phyloP scores from a whole-genome alignment of 2,329 filamentous ascomycete genomes.

The Cladosporium sp. region DNA sequence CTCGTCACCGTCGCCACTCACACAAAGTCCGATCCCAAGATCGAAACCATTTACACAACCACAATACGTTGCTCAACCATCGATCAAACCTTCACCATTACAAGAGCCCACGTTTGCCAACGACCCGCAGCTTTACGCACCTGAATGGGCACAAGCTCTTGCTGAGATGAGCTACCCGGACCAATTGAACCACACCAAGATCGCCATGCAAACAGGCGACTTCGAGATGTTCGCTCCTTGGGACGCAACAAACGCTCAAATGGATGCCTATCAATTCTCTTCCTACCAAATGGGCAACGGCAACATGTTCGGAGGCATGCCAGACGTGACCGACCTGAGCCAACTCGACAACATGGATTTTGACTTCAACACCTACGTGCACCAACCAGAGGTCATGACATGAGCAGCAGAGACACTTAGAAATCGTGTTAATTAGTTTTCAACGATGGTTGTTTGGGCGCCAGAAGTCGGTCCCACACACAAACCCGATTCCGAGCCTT shows the following conservation, averaged over 20 bases:
- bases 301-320: not conserved
- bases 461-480: not conserved
- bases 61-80: not conserved
- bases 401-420: constrained; percentile 4
- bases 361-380: constrained; percentile 29
- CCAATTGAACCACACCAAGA: constrained; percentile 19
- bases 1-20: constrained; percentile 23
- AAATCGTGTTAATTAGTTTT: not conserved
- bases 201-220: constrained; percentile 16
- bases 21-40: constrained; percentile 23
- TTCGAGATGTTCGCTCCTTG: constrained; percentile 3
- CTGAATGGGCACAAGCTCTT: constrained; percentile 23
- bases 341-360: constrained; percentile 24
- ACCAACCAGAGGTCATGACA: constrained; percentile 18
- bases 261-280: constrained; percentile 13
- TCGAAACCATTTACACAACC: constrained; percentile 8
- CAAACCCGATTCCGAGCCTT: not conserved
- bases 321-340: constrained; percentile 8
- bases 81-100: constrained; percentile 21
- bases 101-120: constrained; percentile 22
- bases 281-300: constrained; percentile 8
- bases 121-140: constrained; percentile 29
- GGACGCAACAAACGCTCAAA: not conserved
- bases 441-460: constrained; percentile 3
- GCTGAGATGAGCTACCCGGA: constrained; percentile 18